phyloP scores from a whole-genome alignment of 805 yeast species.

The Ogataea pini region DNA sequence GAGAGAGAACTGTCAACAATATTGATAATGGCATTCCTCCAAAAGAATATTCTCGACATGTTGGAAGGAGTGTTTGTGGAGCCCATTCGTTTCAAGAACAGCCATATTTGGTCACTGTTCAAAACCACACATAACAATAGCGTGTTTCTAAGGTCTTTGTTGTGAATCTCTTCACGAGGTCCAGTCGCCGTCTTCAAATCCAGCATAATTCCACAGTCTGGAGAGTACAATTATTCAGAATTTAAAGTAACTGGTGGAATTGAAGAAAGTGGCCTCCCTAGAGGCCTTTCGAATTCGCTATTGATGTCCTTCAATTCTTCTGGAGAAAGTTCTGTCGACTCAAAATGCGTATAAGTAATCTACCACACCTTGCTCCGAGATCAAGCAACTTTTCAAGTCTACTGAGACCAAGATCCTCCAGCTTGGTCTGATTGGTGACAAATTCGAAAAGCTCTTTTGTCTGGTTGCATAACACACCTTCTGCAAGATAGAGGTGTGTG shows the following conservation, averaged over 20 bases:
- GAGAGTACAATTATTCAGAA: constrained; percentile 71
- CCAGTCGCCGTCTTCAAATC: constrained; percentile 48
- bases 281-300: constrained; percentile 67
- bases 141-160: constrained; percentile 39
- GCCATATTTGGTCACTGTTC: constrained; percentile 52
- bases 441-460: constrained; percentile 47
- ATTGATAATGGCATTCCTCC: constrained; percentile 63
- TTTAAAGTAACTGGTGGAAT: constrained; percentile 59
- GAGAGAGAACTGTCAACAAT: constrained; percentile 70
- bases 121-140: constrained; percentile 46
- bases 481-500: constrained; percentile 50
- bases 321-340: constrained; percentile 54
- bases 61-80: constrained; percentile 77
- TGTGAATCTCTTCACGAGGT: constrained; percentile 52
- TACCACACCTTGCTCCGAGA: constrained; percentile 56
- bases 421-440: constrained; percentile 42
- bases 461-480: constrained; percentile 43
- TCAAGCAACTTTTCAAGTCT: constrained; percentile 39
- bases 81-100: constrained; percentile 70
- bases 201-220: constrained; percentile 77
- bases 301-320: constrained; percentile 64
- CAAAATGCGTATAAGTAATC: constrained; percentile 65
- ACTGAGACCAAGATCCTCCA: constrained; percentile 41
- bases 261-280: constrained; percentile 71
- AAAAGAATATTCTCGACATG: constrained; percentile 69